These are phyloP conservation scores for Exophiala viscosa DNA, from an alignment of 2,329 filamentous ascomycete genomes.

Conservation along the genomic window DNA sequence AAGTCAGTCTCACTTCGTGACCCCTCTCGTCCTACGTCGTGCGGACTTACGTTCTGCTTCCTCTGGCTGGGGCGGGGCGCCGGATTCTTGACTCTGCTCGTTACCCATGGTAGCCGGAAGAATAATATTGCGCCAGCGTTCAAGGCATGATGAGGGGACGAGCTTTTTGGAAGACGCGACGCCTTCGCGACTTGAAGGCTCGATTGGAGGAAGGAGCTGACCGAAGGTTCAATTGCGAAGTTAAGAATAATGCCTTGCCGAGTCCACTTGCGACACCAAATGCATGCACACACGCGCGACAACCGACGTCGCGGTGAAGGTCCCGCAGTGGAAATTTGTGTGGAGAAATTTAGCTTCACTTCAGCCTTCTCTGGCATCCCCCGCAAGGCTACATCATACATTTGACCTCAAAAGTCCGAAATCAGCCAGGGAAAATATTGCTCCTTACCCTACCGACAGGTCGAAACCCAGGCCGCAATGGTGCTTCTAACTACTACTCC, in stretches of 20 bases:
- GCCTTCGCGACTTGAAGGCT: background rate
- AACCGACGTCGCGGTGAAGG: background rate
- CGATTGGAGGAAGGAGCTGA: background rate
- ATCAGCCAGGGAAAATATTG: no score
- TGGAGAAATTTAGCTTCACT: background rate
- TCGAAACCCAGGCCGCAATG: constrained; percentile 30
- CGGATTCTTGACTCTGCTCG: constrained; percentile 19
- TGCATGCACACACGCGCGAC: background rate
- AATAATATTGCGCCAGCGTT: no score
- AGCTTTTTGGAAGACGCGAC: no score
- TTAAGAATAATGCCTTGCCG: background rate
- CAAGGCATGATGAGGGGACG: no score
- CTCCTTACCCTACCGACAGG: no score
- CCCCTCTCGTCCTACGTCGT: background rate
- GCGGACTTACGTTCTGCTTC: constrained; percentile 13
- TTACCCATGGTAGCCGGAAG: constrained; percentile 17
- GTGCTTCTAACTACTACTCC: constrained; percentile 41
- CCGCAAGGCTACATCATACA: no score
- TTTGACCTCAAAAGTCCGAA: no score
- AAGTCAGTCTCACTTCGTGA: background rate
- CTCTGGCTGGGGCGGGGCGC: background rate
- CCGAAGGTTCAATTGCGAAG: no score
- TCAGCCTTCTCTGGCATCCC: background rate
- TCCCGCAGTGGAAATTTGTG: background rate
- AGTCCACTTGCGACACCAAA: background rate